These are phyloP conservation scores for Rhizophagus sp. DNA, from an alignment of 192 early-diverging fungal genomes.

Conservation along the genomic window DNA sequence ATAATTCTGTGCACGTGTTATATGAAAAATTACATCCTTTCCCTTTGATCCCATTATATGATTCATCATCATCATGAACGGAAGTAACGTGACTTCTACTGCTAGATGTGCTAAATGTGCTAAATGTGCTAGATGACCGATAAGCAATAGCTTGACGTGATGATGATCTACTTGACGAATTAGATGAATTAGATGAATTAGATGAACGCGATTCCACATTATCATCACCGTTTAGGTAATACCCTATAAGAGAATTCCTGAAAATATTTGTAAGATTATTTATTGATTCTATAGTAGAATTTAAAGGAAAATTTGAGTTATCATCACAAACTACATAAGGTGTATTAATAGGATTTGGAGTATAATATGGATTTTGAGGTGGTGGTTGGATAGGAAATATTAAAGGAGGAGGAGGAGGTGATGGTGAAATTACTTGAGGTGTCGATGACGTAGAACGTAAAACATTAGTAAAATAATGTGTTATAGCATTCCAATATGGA, in stretches of 20 bases:
- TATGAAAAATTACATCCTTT: not conserved
- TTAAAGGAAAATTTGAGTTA: not conserved
- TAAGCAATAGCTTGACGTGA: not conserved
- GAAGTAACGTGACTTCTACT: not conserved
- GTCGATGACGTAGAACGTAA: not conserved
- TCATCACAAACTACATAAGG: not conserved
- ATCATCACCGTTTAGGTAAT: not conserved
- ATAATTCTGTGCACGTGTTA: no score
- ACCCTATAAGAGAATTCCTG: not conserved
- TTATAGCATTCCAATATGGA: not conserved
- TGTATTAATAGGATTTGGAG: not conserved
- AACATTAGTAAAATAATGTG: not conserved
- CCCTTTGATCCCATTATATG: no score
- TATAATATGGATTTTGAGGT: not conserved
- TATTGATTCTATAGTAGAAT: not conserved
- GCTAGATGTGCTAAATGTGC: not conserved
- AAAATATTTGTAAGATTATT: not conserved
- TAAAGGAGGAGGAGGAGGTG: not conserved
- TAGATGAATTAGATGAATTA: not conserved
- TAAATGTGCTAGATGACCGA: no score
- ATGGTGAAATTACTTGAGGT: not conserved
- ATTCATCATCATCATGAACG: no score
- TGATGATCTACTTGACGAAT: not conserved
- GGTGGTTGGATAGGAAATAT: not conserved
- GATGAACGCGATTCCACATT: not conserved